Evolutionary conservation across 2,329 filamentous ascomycete genomes (phyloP), one percentile per base, ranked within the genome.

Genomic region (Aspergillus ruber): DNA sequence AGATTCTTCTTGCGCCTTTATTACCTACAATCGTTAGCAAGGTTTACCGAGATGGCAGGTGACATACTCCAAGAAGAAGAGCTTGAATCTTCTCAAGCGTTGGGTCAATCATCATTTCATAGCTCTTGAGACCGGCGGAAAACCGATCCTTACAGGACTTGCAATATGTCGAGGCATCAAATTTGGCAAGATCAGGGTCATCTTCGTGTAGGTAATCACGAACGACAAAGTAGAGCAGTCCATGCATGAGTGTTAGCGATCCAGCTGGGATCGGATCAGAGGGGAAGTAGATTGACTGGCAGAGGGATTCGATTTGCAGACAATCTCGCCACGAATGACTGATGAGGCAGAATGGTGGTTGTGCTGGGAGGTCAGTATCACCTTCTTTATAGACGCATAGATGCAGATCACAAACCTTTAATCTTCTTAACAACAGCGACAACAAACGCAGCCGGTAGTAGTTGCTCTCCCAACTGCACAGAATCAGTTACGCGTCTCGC

Each of bases 1-100:
- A 10, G 51, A 59, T 45, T 59, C 59, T 50, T 61, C 59, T 45
- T 60, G 59, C 0, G 59, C 54, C 55, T 59, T 58, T 41, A 54
- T 52, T 15, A 57, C 50, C 58, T 61, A 35, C 15, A 7, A 6
- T 3, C 0, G 21, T 56, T 35, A 57, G 51, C 12, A 9, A 9
- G 7, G 5, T 18, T 12, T 7, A 1, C 8, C 5, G 9, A n/a
- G 12, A 13, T 1, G 7, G 12, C 25, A 1, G 32, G 17, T 1
- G 36, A 23, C 53, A 17, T 52, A 59, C 53, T 39, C 55, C 56
- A 8, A 60, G 52, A 4, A 60, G 36, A 15, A 57, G 39, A 5
- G 58, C 51, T 29, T 58, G 57, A 6, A 60, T 43, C 18, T 59
- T 60, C 43, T 62, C 56, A 7, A 62, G 27, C 1, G 57, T 57